Evolutionary conservation across 371 early-diverging fungal species (phyloP).

Genomic region (Lichtheimia ramosa): DNA sequence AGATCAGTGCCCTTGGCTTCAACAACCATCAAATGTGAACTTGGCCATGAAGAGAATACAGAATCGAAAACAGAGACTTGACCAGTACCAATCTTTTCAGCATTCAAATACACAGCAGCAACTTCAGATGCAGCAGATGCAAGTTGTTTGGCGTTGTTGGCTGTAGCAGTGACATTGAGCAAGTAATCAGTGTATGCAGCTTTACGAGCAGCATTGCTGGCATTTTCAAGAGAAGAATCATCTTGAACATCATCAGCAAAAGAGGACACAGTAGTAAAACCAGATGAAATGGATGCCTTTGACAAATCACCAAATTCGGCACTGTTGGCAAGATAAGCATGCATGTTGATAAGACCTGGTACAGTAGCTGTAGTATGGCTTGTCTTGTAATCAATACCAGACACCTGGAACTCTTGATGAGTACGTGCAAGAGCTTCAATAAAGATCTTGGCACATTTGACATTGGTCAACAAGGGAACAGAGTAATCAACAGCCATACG

Average conservation of each 20-base stretch:
- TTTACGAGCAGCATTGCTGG: slow-evolving; percentile 54
- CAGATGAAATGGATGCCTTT: slow-evolving; percentile 78
- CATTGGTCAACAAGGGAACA: slow-evolving; percentile 94
- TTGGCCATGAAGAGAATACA: slow-evolving; percentile 79
- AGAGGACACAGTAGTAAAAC: slow-evolving; percentile 80
- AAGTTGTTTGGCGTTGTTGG: slow-evolving; percentile 53
- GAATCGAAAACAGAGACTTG: slow-evolving; percentile 58
- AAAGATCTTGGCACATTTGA: slow-evolving; percentile 97
- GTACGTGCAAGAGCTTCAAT: slow-evolving; percentile 89
- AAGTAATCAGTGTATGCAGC: slow-evolving; percentile 77
- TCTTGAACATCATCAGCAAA: slow-evolving; percentile 59
- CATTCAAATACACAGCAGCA: slow-evolving; percentile 61
- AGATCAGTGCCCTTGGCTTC: slow-evolving; percentile 85
- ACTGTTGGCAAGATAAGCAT: slow-evolving; percentile 55
- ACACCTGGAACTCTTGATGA: slow-evolving; percentile 68
- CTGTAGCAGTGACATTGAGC: slow-evolving; percentile 69
- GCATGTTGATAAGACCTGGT: slow-evolving; percentile 88
- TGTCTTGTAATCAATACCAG: slow-evolving; percentile 85
- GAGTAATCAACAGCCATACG: slow-evolving; percentile 97
- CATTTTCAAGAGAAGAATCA: slow-evolving; percentile 50
- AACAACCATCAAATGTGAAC: slow-evolving; percentile 69
- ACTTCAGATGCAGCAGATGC: slow-evolving; percentile 39
- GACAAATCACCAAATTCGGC: slow-evolving; percentile 63
- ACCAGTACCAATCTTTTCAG: slow-evolving; percentile 38
- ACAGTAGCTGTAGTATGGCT: slow-evolving; percentile 79